Conservation (phyloP, 1,284 basidiomycete genomes). For the Naganishia cerealis region DNA sequence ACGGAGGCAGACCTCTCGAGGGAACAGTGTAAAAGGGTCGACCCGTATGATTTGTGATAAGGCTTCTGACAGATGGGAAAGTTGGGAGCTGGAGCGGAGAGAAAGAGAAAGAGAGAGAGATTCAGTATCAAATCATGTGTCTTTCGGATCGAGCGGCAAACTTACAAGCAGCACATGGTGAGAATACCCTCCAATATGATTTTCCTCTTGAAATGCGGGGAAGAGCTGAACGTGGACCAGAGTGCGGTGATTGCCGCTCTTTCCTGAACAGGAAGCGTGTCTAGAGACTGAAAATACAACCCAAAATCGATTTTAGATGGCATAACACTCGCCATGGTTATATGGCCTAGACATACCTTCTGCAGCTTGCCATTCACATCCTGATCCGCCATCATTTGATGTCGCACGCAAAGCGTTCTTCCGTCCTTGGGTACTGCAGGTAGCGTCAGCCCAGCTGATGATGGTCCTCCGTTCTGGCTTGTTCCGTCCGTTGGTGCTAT, state of each 20-base stretch:
- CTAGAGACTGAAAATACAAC: conserved; percentile 70
- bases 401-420: conserved; percentile 56
- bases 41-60: conserved; percentile 88
- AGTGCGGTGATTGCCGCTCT: conserved; percentile 85
- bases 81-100: conserved; percentile 62
- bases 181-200: conserved; percentile 94
- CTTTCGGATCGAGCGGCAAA: conserved; percentile 17
- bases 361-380: conserved; percentile 90
- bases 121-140: not conserved
- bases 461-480: not conserved
- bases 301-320: conserved; percentile 14
- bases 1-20: conserved; percentile 82
- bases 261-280: conserved; percentile 84
- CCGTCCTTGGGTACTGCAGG: conserved; percentile 8
- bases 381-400: conserved; percentile 97
- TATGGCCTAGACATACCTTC: conserved; percentile 62
- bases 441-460: not conserved
- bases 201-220: conserved; percentile 82
- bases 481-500: not conserved
- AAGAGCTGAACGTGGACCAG: conserved; percentile 96
- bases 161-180: conserved; percentile 95
- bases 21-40: conserved; percentile 89
- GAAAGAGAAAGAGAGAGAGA: not conserved
- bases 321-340: conserved; percentile 4
- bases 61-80: conserved; percentile 93